Base-by-base conservation (phyloP, 208 protist species). In the Trypanosoma lewisi region DNA sequence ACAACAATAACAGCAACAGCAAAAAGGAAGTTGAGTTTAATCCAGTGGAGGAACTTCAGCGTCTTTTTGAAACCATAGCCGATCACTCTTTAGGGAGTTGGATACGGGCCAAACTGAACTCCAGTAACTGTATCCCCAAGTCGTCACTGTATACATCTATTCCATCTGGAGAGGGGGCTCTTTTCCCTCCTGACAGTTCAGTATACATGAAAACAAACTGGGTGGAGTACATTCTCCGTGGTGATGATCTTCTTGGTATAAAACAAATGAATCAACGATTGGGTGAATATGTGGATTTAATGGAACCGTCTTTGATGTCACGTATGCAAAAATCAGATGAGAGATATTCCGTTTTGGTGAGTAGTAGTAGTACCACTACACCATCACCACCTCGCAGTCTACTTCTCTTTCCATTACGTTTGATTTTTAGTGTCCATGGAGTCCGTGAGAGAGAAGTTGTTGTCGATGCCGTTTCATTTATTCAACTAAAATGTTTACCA, bases 331-430 rank as follows among this genome's bases (percentile, higher is more conserved):
- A 25, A 30, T 34, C 14, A 11, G 48, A 53, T 12, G 1, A 14
- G 16, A 7, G 4, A 4, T n/a, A n/a, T n/a, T n/a, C n/a, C n/a
- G 7, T 25, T 25, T 8, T 25, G 19, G 9, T n/a, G 11, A 2
- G 30, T 27, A n/a, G 17, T 8, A 7, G n/a, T 12, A 33, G 16
- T 11, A 23, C 7, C 48, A 52, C 2, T 4, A 19, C 0, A 23
- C 8, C 31, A 30, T 8, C 53, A 31, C 16, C 44, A 39, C 5
- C 44, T 2, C 1, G 7, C 19, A 21, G 6, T 31, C 33, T 17
- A 44, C 30, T 67, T 19, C 33, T 67, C 1, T 23, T 67, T 57
- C 61, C 61, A 52, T n/a, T 67, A n/a, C 61, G 51, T 36, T 21
- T 69, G 6, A 14, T 23, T 36, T 44, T 61, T 21, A 44, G 14